Percentiles rank a stretch among this genome's conserved stretches.
These are phyloP conservation scores for Penicillium sp. DNA, from an alignment of 2,329 filamentous ascomycete genomes.

Conservation along the genomic window DNA sequence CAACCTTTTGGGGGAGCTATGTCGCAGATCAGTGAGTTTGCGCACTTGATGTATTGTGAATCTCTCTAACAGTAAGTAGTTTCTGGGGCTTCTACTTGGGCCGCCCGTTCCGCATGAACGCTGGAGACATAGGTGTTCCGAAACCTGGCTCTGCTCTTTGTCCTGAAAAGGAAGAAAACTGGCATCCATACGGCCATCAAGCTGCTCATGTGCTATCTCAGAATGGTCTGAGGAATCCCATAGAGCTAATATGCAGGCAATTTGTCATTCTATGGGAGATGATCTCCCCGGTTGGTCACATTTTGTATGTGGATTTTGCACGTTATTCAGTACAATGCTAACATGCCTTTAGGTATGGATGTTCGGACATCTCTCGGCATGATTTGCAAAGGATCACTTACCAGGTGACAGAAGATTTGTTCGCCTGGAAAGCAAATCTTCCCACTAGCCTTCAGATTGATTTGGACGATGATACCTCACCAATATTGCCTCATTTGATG, in stretches of 20 bases:
- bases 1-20: slow-evolving; percentile 47
- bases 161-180: slow-evolving; percentile 28
- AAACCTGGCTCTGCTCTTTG: slow-evolving; percentile 35
- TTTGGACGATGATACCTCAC: slow-evolving; percentile 31
- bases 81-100: slow-evolving; percentile 47
- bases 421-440: slow-evolving; percentile 44
- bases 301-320: slow-evolving; percentile 30
- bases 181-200: slow-evolving; percentile 34
- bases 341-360: slow-evolving; percentile 33
- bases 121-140: slow-evolving; percentile 41
- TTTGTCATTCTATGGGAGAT: slow-evolving; percentile 46
- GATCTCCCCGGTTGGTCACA: slow-evolving; percentile 44
- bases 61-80: slow-evolving; percentile 19
- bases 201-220: slow-evolving; percentile 13
- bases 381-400: slow-evolving; percentile 38
- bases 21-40: slow-evolving; percentile 40
- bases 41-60: rapidly evolving
- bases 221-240: slow-evolving; percentile 29
- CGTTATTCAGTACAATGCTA: slow-evolving; percentile 5
- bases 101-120: slow-evolving; percentile 43
- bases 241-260: slow-evolving; percentile 37
- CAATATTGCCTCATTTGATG: slow-evolving; percentile 42
- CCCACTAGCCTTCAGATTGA: slow-evolving; percentile 39
- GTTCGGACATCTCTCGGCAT: slow-evolving; percentile 38
- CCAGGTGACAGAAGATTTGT: slow-evolving; percentile 38